A percentile compares a stretch with the other conserved stretches of the same genome.
These are phyloP conservation scores for Lojkania enalia DNA, from an alignment of 2,329 filamentous ascomycete genomes.

Conservation along the genomic window DNA sequence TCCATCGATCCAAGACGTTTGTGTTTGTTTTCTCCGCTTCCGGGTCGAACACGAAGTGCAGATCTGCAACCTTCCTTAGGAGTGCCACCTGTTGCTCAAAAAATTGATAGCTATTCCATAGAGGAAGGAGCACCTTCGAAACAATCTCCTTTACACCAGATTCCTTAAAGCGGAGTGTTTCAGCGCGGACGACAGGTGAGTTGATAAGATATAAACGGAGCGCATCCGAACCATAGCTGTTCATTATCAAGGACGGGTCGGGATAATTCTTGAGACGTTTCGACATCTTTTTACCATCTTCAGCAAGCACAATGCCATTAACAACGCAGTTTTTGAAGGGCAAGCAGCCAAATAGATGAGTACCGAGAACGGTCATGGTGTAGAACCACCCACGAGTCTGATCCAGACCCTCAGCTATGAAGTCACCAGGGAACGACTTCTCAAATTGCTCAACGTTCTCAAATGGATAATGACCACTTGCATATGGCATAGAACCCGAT, in stretches of 20 bases:
- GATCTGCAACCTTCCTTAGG: conserved; percentile 79
- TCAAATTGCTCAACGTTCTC: conserved; percentile 82
- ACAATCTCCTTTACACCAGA: conserved; percentile 92
- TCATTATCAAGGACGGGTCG: conserved; percentile 79
- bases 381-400: conserved; percentile 98
- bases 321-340: conserved; percentile 97
- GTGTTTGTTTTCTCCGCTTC: conserved; percentile 73
- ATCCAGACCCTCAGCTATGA: conserved; percentile 90
- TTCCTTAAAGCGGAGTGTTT: conserved; percentile 90
- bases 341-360: conserved; percentile 79
- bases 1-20: conserved; percentile 97
- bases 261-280: conserved; percentile 97
- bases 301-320: conserved; percentile 89
- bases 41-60: conserved; percentile 79
- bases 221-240: conserved; percentile 88
- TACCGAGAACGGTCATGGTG: conserved; percentile 84
- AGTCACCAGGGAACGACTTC: conserved; percentile 83
- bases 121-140: conserved; percentile 82
- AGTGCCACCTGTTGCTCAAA: conserved; percentile 86
- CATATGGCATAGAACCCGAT: conserved; percentile 94
- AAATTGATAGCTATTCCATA: conserved; percentile 98
- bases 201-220: conserved; percentile 96
- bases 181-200: conserved; percentile 89
- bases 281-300: conserved; percentile 98
- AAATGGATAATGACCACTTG: conserved; percentile 88